Conservation (phyloP, 257 asterid genomes). For the Gardenia jasminoides region DNA sequence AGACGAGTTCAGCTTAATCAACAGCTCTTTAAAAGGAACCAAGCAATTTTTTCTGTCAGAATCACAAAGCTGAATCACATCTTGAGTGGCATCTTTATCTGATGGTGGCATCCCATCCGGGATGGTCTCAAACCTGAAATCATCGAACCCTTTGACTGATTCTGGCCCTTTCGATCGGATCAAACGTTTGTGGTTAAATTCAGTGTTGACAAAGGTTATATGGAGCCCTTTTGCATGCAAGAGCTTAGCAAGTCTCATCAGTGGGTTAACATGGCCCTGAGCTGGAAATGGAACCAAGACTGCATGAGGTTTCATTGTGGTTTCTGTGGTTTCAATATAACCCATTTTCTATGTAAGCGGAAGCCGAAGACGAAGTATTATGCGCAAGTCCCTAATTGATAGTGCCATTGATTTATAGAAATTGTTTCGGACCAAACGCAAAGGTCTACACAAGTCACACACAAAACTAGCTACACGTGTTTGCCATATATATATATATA, state of each 20-base stretch:
- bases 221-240: constrained; percentile 44
- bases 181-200: constrained; percentile 46
- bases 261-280: constrained; percentile 55
- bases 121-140: constrained; percentile 49
- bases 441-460: no score
- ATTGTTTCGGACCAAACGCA: no score
- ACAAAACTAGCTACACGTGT: no score
- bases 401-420: background rate
- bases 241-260: constrained; percentile 48
- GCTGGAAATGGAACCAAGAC: constrained; percentile 49
- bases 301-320: constrained; percentile 34
- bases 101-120: constrained; percentile 51
- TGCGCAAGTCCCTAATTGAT: background rate
- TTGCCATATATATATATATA: no score
- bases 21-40: constrained; percentile 37
- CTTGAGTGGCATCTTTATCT: constrained; percentile 40
- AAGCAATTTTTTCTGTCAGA: constrained; percentile 33
- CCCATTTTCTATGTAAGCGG: constrained; percentile 10
- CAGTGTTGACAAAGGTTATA: constrained; percentile 52
- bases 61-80: constrained; percentile 28
- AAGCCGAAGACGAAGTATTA: background rate
- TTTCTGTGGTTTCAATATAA: background rate
- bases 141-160: constrained; percentile 39
- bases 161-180: constrained; percentile 44
- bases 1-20: constrained; percentile 28